Percentiles rank a stretch among this genome's conserved stretches.
These are phyloP conservation scores for Phialophora macrospora DNA, from an alignment of 2,329 filamentous ascomycete genomes.

Conservation along the genomic window DNA sequence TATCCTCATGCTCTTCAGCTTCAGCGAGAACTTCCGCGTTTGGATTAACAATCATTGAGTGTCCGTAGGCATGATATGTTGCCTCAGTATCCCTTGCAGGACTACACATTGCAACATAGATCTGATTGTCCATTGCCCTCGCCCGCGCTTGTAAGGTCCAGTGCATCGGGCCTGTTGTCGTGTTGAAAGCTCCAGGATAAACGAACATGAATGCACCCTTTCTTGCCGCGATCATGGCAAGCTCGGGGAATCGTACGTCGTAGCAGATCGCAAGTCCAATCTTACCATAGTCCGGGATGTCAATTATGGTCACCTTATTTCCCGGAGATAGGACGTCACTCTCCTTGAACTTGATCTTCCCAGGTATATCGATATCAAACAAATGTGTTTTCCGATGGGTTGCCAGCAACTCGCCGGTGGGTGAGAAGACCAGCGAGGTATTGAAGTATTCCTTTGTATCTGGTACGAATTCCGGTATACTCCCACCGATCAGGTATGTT, in stretches of 20 bases:
- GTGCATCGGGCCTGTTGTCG: slow-evolving; percentile 88
- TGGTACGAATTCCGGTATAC: slow-evolving; percentile 80
- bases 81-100: slow-evolving; percentile 80
- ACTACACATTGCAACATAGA: slow-evolving; percentile 91
- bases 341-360: slow-evolving; percentile 89
- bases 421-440: slow-evolving; percentile 82
- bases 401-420: slow-evolving; percentile 76
- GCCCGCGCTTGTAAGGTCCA: slow-evolving; percentile 84
- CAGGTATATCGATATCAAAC: slow-evolving; percentile 97
- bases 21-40: slow-evolving; percentile 81
- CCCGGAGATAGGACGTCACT: slow-evolving; percentile 86
- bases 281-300: slow-evolving; percentile 85
- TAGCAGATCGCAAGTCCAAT: slow-evolving; percentile 95
- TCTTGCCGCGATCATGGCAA: slow-evolving; percentile 85
- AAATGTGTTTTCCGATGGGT: slow-evolving; percentile 93
- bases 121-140: slow-evolving; percentile 88
- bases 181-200: slow-evolving; percentile 97
- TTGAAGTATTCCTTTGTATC: slow-evolving; percentile 80
- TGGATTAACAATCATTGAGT: slow-evolving; percentile 86
- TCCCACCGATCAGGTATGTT: slow-evolving; percentile 85
- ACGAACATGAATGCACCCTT: slow-evolving; percentile 84
- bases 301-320: slow-evolving; percentile 81
- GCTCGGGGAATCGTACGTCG: slow-evolving; percentile 93
- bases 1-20: slow-evolving; percentile 76
- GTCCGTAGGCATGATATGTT: slow-evolving; percentile 87